Evolutionary conservation across 164 flowering plant species (phyloP), one percentile per base, ranked within the genome.

Genomic region (Amborella trichopoda): DNA sequence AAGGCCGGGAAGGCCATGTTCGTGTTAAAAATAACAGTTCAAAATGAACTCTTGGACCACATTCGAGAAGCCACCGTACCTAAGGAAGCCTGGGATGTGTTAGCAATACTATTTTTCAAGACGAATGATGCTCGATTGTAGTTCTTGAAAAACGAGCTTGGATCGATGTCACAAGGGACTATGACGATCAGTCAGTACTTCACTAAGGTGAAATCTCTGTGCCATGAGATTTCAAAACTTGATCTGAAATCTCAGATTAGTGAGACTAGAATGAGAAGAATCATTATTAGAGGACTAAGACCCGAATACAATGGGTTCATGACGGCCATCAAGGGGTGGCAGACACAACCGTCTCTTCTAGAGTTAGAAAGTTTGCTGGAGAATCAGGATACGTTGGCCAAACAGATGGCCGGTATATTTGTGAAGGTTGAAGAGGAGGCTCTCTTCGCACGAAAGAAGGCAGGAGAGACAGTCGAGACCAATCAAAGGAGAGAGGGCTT

Each of bases 171-270:
- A 0, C 66, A 68, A 44, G 14, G 47, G 1, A 10, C 38, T 8
- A 50, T 68, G 61, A 2, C 59, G 11, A 49, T 65, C 6, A 2
- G 18, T 8, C 26, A 64, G 25, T 68, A 61, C 24, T 68, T 64
- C 26, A 37, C 16, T 18, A 61, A 60, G 18, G 50, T 55, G 3
- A 63, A 59, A 27, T 23, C 19, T 13, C 3, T 44, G 0, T 44
- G 8, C 26, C 13, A 26, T 0, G 41, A 38, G 28, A 49, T 61
- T 44, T 61, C 55, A n/a, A 30, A 49, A 26, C n/a, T 45, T 20
- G 51, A 54, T 28, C 19, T 17, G 3, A 51, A 61, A 26, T 20
- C 40, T 13, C 5, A 16, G 19, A 50, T 61, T 9, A 37, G 13
- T n/a, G 47, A 55, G 3, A 27, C 51, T 5, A 25, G 51, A 13